Base-by-base conservation (phyloP, 495 filamentous ascomycete species). In the Parachaetomium inaequale region DNA sequence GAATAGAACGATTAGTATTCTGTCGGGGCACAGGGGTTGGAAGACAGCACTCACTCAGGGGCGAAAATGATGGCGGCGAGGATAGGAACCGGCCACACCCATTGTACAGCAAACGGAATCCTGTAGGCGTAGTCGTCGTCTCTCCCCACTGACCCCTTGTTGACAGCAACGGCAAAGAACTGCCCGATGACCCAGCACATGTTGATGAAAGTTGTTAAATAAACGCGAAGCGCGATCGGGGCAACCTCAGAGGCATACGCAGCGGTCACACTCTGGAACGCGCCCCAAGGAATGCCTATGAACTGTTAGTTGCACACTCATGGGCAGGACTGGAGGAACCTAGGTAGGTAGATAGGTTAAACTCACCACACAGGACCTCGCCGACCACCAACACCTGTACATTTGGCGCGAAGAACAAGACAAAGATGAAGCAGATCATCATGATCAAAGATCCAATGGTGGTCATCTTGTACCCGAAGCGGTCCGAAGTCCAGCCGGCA, bases 121-220 rank as follows among this genome's bases (percentile, higher is more conserved):
- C 81, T 76, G 67, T 88, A 89, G 3, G 84, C 79, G 83, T 85
- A 88, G 63, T 88, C 68, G 54, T 84, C 82, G 11, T 68, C 51
- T 11, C 82, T 74, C 29, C 68, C 68, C 45, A 85, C 68, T 63
- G 87, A 80, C 0, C 75, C 77, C 60, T 79, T 80, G 42, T 87
- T 80, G 53, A 89, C 86, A 46, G 83, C 87, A 15, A 83, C 74
- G n/a, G 82, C 83, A 62, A 90, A 85, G 60, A 89, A 76, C 65
- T 88, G 85, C 38, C 87, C 87, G 25, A 90, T 76, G 7, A 85
- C 85, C 87, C 87, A 90, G 71, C 87, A 88, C 68, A 88, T 81
- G 68, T 89, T 89, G 69, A 89, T 85, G 59, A 85, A 88, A 23
- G 85, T 87, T 4, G 85, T 88, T 34, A 89, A 72, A 64, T 87